Evolutionary conservation across 2,329 filamentous ascomycete species (phyloP), one percentile per base, ranked within the genome.

Genomic region (Neocucurbitaria cava): DNA sequence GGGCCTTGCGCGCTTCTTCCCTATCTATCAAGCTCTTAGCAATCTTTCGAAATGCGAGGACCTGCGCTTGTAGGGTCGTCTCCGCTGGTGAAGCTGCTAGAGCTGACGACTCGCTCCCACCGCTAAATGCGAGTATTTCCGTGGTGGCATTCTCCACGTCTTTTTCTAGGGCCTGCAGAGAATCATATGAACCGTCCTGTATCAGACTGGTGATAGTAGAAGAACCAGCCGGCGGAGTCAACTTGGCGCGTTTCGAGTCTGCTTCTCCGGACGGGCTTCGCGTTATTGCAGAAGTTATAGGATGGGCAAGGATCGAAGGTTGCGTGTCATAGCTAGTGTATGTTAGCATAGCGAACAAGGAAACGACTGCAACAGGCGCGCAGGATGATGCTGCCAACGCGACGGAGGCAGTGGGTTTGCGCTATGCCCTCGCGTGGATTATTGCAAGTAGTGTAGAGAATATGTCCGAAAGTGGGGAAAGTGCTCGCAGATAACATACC

Each of bases 181-280:
- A 73, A 5, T 67, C 51, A 62, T 83, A 83, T 1, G 66, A 64
- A 36, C 73, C 70, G 35, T 66, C 64, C 28, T 73, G 59, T 18
- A 82, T 62, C 49, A 76, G 76, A 26, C 59, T 68, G 5, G 72
- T 61, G 30, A 83, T 79, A 54, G 56, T 70, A 2, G 62, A 56
- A n/a, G 73, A 58, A 33, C 59, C 61, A 35, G 66, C 46, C 10
- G 64, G 59, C 6, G 76, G 70, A 11, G 76, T 73, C 35, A 79
- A 61, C 60, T 78, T 80, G 28, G 77, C 68, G 57, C 80, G 80
- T 66, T 83, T 83, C 24, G 72, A 62, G 21, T 77, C 73, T 40
- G 78, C 77, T 55, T 79, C 78, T 28, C 73, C 70, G 24, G 76
- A 73, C 5, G 64, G 57, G 49, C 68, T 62, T 59, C 70, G 73